Evolutionary conservation across 2,329 filamentous ascomycete genomes (phyloP).

Genomic region (Pseudogymnoascus sp.): DNA sequence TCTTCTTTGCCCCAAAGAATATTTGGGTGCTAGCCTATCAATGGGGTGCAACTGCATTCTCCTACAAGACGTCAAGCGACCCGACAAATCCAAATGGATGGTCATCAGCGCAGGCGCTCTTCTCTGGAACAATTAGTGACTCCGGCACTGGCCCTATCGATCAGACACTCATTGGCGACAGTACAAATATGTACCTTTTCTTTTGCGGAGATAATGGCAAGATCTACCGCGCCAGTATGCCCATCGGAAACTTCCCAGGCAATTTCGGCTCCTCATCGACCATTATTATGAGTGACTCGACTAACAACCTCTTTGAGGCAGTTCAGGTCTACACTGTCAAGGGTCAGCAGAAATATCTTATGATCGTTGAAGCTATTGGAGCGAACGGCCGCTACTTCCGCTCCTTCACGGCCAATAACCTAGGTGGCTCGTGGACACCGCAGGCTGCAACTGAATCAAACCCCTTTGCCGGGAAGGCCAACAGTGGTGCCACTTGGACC

Average conservation of each 20-base stretch:
- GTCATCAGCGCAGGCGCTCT: conserved; percentile 47
- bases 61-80: conserved; percentile 51
- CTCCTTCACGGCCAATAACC: conserved; percentile 31
- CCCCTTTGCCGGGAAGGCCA: conserved; percentile 32
- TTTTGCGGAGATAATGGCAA: conserved; percentile 60
- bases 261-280: conserved; percentile 47
- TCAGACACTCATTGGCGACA: conserved; percentile 56
- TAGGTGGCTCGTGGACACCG: conserved; percentile 30
- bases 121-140: conserved; percentile 44
- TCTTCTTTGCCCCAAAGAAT: conserved; percentile 54
- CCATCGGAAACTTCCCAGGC: conserved; percentile 53
- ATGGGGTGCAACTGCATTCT: conserved; percentile 53
- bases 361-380: conserved; percentile 35
- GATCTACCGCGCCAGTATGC: conserved; percentile 57
- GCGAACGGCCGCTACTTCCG: conserved; percentile 32
- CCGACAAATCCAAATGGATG: conserved; percentile 51
- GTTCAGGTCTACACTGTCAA: conserved; percentile 31
- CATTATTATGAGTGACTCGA: conserved; percentile 45
- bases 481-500: conserved; percentile 31
- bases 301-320: conserved; percentile 33
- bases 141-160: conserved; percentile 52
- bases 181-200: conserved; percentile 57
- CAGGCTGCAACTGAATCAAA: conserved; percentile 31
- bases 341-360: conserved; percentile 27
- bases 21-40: conserved; percentile 61